phyloP scores from a whole-genome alignment of 179 eudicot genomes.

The Gypsophila paniculata region DNA sequence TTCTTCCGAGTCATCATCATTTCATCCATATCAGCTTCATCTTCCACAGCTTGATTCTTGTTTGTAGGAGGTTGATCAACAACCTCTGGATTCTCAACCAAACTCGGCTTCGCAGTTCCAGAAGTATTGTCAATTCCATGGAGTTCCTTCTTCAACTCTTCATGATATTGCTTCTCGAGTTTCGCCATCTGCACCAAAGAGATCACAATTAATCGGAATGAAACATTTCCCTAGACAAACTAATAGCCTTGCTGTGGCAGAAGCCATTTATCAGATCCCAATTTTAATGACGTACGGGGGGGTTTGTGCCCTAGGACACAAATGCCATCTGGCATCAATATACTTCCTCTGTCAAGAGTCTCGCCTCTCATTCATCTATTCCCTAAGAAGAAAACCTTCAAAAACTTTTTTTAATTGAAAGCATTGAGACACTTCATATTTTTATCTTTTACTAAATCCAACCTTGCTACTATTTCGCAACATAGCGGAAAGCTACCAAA shows the following conservation, averaged over 20 bases:
- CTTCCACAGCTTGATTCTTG: slow-evolving; percentile 39
- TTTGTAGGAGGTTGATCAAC: slow-evolving; percentile 28
- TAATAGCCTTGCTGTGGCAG: background rate
- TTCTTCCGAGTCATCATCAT: slow-evolving; percentile 48
- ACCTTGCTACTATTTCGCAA: background rate
- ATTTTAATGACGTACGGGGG: background rate
- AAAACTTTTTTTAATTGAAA: background rate
- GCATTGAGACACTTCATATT: too few relatives aligned
- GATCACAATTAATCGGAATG: background rate
- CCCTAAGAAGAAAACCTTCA: background rate
- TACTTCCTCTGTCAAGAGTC: background rate
- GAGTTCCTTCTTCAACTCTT: slow-evolving; percentile 66
- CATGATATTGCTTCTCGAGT: slow-evolving; percentile 50
- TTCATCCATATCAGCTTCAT: slow-evolving; percentile 38
- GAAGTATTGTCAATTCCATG: slow-evolving; percentile 33
- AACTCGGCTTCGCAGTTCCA: slow-evolving; percentile 16
- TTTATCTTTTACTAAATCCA: too few relatives aligned
- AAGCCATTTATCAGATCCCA: background rate
- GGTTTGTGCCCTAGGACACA: background rate
- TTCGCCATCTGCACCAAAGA: slow-evolving; percentile 46
- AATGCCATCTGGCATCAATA: background rate
- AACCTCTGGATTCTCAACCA: slow-evolving; percentile 24
- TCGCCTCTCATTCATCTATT: background rate
- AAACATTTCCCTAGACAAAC: background rate
- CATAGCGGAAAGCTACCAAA: background rate